A percentile compares a stretch with the other conserved stretches of the same genome.
phyloP scores from a whole-genome alignment of 2,329 filamentous ascomycete species.

The Pestalotiopsis fici region DNA sequence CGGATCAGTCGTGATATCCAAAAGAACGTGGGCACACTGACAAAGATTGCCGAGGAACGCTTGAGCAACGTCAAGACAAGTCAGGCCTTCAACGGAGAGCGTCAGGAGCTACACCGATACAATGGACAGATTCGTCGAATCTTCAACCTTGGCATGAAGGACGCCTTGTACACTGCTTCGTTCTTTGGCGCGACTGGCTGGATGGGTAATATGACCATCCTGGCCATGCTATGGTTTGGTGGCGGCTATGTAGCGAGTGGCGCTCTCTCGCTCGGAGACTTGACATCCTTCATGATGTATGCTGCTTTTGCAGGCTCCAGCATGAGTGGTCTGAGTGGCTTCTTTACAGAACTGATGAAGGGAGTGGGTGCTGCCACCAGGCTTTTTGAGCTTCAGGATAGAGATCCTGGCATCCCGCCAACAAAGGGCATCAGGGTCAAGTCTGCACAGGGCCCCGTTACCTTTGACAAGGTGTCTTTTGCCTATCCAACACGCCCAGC shows the following conservation, averaged over 20 bases:
- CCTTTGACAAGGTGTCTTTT: conserved; percentile 83
- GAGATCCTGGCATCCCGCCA: conserved; percentile 81
- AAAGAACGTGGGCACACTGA: conserved; percentile 87
- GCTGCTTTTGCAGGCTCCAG: conserved; percentile 84
- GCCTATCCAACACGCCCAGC: conserved; percentile 92
- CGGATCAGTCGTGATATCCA: conserved; percentile 92
- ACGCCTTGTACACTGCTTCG: conserved; percentile 84
- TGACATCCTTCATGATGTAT: conserved; percentile 98
- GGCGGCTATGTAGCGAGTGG: conserved; percentile 87
- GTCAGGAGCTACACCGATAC: conserved; percentile 87
- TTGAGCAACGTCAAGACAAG: conserved; percentile 95
- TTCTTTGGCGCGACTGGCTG: conserved; percentile 89
- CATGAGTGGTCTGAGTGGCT: conserved; percentile 90
- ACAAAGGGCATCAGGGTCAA: conserved; percentile 78
- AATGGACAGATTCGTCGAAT: conserved; percentile 91
- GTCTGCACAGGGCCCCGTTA: conserved; percentile 86
- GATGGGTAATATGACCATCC: conserved; percentile 94
- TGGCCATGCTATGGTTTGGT: conserved; percentile 86
- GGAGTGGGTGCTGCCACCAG: conserved; percentile 96
- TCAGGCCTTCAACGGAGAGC: conserved; percentile 92
- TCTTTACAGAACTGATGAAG: conserved; percentile 99
- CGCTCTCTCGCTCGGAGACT: conserved; percentile 83
- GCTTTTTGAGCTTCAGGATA: conserved; percentile 93
- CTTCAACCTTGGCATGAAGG: conserved; percentile 82
- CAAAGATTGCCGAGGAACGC: conserved; percentile 98